Evolutionary conservation across 140 eudicot genomes (phyloP).

Genomic region (Senecio squalidus): DNA sequence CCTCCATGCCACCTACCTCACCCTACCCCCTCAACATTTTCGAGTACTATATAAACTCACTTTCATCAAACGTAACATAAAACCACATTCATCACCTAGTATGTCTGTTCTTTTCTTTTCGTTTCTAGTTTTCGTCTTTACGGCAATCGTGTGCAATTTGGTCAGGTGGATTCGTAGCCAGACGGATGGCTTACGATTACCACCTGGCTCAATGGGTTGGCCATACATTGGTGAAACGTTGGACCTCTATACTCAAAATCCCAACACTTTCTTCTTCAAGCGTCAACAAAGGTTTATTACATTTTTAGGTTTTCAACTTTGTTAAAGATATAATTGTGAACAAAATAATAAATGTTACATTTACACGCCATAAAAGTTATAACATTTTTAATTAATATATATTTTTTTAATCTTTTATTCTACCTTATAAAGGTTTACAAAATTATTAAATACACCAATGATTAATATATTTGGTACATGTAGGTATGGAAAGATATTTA

Average conservation of each 20-base stretch:
- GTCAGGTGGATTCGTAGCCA: not conserved
- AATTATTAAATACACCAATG: too few species aligned
- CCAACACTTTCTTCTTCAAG: conserved; percentile 68
- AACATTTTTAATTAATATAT: too few species aligned
- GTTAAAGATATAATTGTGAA: too few species aligned
- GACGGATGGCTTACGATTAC: conserved; percentile 28
- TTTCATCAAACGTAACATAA: too few species aligned
- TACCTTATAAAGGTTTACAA: too few species aligned
- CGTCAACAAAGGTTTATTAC: conserved; percentile 55
- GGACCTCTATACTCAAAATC: conserved; percentile 69
- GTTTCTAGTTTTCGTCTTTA: not conserved
- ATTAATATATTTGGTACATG: not conserved
- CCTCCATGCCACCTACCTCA: not conserved
- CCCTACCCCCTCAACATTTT: too few species aligned
- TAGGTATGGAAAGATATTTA: conserved; percentile 78
- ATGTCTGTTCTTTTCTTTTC: conserved; percentile 13
- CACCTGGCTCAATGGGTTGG: conserved; percentile 95
- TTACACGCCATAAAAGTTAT: too few species aligned
- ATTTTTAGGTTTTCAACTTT: too few species aligned
- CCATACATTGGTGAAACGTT: conserved; percentile 89
- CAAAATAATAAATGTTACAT: too few species aligned
- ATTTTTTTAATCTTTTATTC: too few species aligned
- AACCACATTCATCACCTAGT: too few species aligned
- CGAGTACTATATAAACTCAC: too few species aligned
- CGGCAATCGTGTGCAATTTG: conserved; percentile 5